phyloP scores from a whole-genome alignment of 495 filamentous ascomycete species.

The Penicillium canescens region DNA sequence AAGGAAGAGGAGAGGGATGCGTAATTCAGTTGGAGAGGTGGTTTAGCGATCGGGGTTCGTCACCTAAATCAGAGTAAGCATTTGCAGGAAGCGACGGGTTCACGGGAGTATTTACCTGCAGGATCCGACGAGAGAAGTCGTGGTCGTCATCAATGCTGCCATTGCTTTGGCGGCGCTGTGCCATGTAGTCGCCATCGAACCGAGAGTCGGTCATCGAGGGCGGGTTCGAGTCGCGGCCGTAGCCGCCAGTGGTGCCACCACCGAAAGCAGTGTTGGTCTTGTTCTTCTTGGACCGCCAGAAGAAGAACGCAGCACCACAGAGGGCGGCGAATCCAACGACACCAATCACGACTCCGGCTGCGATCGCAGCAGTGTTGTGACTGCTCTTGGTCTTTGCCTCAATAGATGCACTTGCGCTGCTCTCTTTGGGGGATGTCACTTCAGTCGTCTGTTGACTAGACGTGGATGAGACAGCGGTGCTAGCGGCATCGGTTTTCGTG shows the following conservation, averaged over 20 bases:
- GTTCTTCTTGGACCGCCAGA: slow-evolving; percentile 71
- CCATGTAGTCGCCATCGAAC: slow-evolving; percentile 83
- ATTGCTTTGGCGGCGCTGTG: slow-evolving; percentile 84
- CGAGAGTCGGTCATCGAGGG: slow-evolving; percentile 73
- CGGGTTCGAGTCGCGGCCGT: slow-evolving; percentile 15
- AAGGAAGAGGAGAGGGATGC: background rate
- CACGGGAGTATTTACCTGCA: slow-evolving; percentile 66
- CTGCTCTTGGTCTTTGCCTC: slow-evolving; percentile 30
- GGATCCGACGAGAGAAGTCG: slow-evolving; percentile 93
- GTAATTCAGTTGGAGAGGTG: background rate
- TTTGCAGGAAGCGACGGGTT: background rate
- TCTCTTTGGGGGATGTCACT: slow-evolving; percentile 30
- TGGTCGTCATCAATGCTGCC: slow-evolving; percentile 98
- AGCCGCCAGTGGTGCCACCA: slow-evolving; percentile 59
- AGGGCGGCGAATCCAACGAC: slow-evolving; percentile 68
- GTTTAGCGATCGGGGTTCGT: slow-evolving; percentile 51
- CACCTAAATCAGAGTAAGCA: slow-evolving; percentile 31
- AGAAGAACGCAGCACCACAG: slow-evolving; percentile 70
- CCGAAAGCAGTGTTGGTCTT: slow-evolving; percentile 78
- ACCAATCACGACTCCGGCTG: slow-evolving; percentile 84
- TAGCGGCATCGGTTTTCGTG: slow-evolving; percentile 19
- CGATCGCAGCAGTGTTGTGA: slow-evolving; percentile 74
- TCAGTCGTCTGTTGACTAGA: slow-evolving; percentile 37
- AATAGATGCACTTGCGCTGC: slow-evolving; percentile 12
- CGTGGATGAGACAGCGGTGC: slow-evolving; percentile 20